A percentile compares a stretch with the other conserved stretches of the same genome.
phyloP scores from a whole-genome alignment of 2,329 filamentous ascomycete species.

The Venturia asperata region DNA sequence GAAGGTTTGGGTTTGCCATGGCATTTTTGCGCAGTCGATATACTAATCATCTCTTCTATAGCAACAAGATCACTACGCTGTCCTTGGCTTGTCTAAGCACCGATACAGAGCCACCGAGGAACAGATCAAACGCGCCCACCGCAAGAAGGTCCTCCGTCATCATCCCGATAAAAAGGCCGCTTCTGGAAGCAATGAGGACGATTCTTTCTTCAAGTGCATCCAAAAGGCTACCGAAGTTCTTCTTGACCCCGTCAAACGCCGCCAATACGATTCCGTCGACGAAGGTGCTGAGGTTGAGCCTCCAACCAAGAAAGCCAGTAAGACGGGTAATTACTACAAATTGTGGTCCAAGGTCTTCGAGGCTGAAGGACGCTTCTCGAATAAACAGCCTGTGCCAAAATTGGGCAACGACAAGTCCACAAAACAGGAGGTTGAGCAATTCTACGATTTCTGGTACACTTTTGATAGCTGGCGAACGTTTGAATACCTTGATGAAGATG shows the following conservation, averaged over 20 bases:
- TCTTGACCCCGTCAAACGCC: slow-evolving; percentile 81
- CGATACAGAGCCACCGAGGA: slow-evolving; percentile 90
- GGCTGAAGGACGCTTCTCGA: slow-evolving; percentile 87
- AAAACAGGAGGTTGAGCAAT: slow-evolving; percentile 84
- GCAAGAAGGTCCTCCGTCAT: slow-evolving; percentile 98
- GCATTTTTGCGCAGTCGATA: neutral
- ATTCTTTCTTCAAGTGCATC: slow-evolving; percentile 99
- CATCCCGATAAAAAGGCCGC: slow-evolving; percentile 99
- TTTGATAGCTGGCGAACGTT: slow-evolving; percentile 97
- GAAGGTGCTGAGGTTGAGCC: slow-evolving; percentile 88
- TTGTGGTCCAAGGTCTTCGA: slow-evolving; percentile 88
- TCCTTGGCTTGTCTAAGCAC: slow-evolving; percentile 88
- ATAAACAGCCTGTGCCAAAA: slow-evolving; percentile 75
- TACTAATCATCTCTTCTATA: slow-evolving; percentile 33
- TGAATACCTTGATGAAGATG: slow-evolving; percentile 97
- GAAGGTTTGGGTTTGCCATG: slow-evolving; percentile 61
- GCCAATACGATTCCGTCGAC: slow-evolving; percentile 95
- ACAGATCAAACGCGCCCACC: slow-evolving; percentile 97
- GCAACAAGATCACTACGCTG: slow-evolving; percentile 95
- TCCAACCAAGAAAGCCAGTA: slow-evolving; percentile 81
- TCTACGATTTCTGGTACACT: slow-evolving; percentile 99
- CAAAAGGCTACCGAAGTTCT: slow-evolving; percentile 95
- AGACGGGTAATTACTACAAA: slow-evolving; percentile 91
- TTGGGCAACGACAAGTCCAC: slow-evolving; percentile 78
- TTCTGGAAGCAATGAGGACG: slow-evolving; percentile 77